These are phyloP conservation scores for Cucurbita pepo DNA, from an alignment of 306 rosid species.

Conservation along the genomic window DNA sequence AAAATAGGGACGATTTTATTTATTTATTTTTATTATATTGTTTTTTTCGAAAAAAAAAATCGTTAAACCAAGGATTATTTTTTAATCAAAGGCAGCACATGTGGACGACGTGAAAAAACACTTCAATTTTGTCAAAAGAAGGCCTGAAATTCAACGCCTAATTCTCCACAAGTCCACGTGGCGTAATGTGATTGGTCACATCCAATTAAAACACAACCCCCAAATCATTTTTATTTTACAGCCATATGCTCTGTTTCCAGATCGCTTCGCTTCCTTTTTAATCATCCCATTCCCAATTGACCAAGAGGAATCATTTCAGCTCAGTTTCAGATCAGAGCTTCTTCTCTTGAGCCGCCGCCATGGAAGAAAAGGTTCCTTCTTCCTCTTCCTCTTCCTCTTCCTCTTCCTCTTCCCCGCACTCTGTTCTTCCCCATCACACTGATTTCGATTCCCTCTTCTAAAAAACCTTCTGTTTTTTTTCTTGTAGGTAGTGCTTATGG, in stretches of 20 bases:
- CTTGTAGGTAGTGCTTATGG: slow-evolving; percentile 32
- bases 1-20: too few species aligned
- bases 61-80: neutral
- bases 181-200: neutral
- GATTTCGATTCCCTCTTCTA: neutral
- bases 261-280: neutral
- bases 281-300: neutral
- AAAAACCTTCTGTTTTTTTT: neutral
- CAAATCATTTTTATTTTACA: neutral
- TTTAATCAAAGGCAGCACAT: slow-evolving; percentile 17
- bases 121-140: neutral
- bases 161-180: neutral
- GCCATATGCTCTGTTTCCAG: neutral
- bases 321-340: neutral
- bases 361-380: neutral
- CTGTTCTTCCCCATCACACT: neutral
- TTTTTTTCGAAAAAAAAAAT: neutral
- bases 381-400: neutral
- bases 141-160: neutral
- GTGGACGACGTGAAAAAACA: slow-evolving; percentile 3
- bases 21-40: too few species aligned
- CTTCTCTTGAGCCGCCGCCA: neutral
- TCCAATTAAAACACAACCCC: neutral
- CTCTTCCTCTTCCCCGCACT: too few species aligned
- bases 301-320: neutral